These are phyloP conservation scores for Aspergillus arachidicola DNA, from an alignment of 2,329 filamentous ascomycete species.

Conservation along the genomic window DNA sequence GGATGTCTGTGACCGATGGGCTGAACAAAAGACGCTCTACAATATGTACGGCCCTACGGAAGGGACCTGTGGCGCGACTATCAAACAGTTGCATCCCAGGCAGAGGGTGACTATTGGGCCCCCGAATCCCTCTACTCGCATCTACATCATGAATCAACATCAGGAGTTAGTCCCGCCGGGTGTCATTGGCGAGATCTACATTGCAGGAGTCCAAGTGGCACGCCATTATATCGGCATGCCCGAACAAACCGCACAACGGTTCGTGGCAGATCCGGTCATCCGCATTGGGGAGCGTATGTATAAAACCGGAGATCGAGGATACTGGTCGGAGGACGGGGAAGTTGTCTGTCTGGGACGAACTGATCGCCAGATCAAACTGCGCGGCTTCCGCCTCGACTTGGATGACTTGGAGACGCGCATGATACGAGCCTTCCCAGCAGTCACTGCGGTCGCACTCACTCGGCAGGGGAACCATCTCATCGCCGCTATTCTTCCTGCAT, in stretches of 20 bases:
- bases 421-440: too few relatives aligned
- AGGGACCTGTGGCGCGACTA: constrained; percentile 42
- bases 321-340: constrained; percentile 40
- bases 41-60: constrained; percentile 53
- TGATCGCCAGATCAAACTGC: constrained; percentile 46
- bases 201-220: constrained; percentile 49
- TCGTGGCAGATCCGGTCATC: constrained; percentile 33
- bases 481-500: too few relatives aligned
- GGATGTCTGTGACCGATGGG: constrained; percentile 37
- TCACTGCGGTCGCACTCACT: too few relatives aligned
- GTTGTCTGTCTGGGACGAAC: constrained; percentile 44
- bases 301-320: constrained; percentile 43
- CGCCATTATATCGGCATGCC: constrained; percentile 43
- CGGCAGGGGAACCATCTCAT: too few relatives aligned
- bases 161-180: constrained; percentile 35
- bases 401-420: too few relatives aligned
- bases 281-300: constrained; percentile 37
- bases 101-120: constrained; percentile 41
- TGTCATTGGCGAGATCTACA: constrained; percentile 45
- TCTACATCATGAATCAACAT: constrained; percentile 47
- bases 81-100: constrained; percentile 28
- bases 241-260: constrained; percentile 30
- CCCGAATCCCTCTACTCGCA: constrained; percentile 38
- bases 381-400: constrained; percentile 45
- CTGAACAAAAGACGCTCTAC: constrained; percentile 27